Evolutionary conservation across 2,329 filamentous ascomycete species (phyloP), one percentile per base, ranked within the genome.

Genomic region (Paraphoma chrysanthemicola): DNA sequence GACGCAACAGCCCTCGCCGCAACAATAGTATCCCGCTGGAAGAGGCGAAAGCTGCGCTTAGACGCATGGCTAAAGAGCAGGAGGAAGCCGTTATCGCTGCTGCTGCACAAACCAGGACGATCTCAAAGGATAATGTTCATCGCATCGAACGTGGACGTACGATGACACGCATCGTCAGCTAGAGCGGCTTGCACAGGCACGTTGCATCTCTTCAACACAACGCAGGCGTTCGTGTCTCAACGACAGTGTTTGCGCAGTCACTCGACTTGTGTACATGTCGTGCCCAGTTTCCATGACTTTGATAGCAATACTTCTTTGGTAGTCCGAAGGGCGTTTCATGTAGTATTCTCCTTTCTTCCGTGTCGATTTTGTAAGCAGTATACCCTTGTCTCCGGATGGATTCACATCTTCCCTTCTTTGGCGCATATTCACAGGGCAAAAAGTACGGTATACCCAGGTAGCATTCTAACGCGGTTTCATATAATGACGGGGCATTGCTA

Each of bases 11-110:
- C 51, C 68, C 66, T 10, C 66, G 54, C 57, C 65, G 69, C 36
- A 73, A 69, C 49, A 62, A 70, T 16, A 65, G 69, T 48, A 54
- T 73, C 28, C 65, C 68, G n/a, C 63, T 73, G 10, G 69, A 71
- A 44, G 70, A 72, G 38, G 70, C 68, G 14, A 70, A 68, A 41
- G 59, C 62, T 3, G 64, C 63, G 4, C 53, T 74, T 50, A 62
- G 69, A 23, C 62, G 60, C 33, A 57, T 74, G 58, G 70, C 70
- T 8, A 57, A 62, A 8, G 66, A 72, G 42, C 71, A 70, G n/a
- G 63, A 70, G 16, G 68, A 67, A 29, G 68, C 67, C 18, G 57
- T 65, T 38, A 60, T 59, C 11, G 51, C 44, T 17, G 45, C 44
- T 8, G 38, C 51, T 36, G 51, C 51, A 14, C 31, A 53, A 18